A percentile compares a stretch with the other conserved stretches of the same genome.
These are phyloP conservation scores for Podila verticillata DNA, from an alignment of 192 early-diverging fungal species.

Conservation along the genomic window DNA sequence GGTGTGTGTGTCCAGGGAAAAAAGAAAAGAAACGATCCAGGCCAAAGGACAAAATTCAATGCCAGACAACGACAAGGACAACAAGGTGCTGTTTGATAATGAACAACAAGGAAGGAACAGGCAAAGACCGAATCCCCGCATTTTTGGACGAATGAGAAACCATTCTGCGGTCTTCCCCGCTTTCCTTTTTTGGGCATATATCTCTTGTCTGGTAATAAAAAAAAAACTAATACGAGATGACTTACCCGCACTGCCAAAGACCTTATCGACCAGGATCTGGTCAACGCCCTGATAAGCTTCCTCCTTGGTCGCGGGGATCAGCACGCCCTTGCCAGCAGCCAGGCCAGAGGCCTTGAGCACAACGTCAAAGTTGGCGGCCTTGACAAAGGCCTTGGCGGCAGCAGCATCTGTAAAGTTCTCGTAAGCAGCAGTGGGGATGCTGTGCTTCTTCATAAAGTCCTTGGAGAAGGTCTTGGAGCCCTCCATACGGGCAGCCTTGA, in stretches of 20 bases:
- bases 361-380: conserved; percentile 32
- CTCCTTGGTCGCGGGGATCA: conserved; percentile 85
- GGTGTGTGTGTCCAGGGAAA: no score
- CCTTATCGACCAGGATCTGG: conserved; percentile 89
- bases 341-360: conserved; percentile 87
- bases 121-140: conserved; percentile 41
- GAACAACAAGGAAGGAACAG: background rate
- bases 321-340: conserved; percentile 97
- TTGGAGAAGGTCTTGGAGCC: conserved; percentile 99
- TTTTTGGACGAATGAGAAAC: conserved; percentile 33
- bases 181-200: background rate
- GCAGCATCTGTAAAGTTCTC: conserved; percentile 52
- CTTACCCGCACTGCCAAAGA: conserved; percentile 88
- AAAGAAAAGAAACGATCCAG: background rate
- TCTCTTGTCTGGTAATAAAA: background rate
- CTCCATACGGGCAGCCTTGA: conserved; percentile 90
- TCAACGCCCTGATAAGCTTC: conserved; percentile 89
- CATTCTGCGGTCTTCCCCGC: conserved; percentile 1
- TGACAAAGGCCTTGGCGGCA: conserved; percentile 20
- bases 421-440: conserved; percentile 96
- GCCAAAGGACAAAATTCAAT: background rate
- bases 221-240: background rate
- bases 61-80: background rate
- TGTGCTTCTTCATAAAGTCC: conserved; percentile 97
- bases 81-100: no score